Evolutionary conservation across 352 stramenopile genomes (phyloP).

Genomic region (Pythium utonaiense): DNA sequence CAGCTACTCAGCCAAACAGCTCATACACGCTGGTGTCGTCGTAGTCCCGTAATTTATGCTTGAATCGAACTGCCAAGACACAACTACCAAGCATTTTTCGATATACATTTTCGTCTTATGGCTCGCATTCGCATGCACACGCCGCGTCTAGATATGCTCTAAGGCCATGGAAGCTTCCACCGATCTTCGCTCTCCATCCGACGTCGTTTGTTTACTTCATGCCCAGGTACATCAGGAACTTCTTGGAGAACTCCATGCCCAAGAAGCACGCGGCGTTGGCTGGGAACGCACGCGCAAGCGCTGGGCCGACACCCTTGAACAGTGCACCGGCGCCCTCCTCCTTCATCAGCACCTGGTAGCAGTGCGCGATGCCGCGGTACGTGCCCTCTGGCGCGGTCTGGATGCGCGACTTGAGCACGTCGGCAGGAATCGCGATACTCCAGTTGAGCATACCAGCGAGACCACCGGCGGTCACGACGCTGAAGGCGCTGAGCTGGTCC

Average conservation of each 20-base stretch:
- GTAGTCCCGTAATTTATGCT: background rate
- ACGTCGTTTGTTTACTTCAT: slow-evolving; percentile 71
- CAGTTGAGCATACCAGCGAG: slow-evolving; percentile 95
- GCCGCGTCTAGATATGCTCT: slow-evolving; percentile 6
- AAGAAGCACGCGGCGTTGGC: slow-evolving; percentile 97
- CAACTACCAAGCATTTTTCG: background rate
- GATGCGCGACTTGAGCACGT: slow-evolving; percentile 96
- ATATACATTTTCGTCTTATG: background rate
- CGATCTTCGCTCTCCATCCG: background rate
- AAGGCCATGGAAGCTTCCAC: background rate
- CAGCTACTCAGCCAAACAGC: no score
- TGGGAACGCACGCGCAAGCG: slow-evolving; percentile 93
- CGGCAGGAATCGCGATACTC: slow-evolving; percentile 92
- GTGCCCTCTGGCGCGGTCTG: slow-evolving; percentile 95
- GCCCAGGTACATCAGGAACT: slow-evolving; percentile 69
- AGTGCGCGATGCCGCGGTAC: slow-evolving; percentile 91
- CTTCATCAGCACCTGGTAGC: slow-evolving; percentile 92
- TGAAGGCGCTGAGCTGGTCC: slow-evolving; percentile 82
- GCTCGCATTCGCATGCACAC: background rate
- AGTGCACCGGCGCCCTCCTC: slow-evolving; percentile 91
- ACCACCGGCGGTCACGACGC: slow-evolving; percentile 92
- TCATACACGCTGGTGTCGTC: background rate
- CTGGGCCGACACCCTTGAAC: slow-evolving; percentile 93
- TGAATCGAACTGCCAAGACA: background rate
- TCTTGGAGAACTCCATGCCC: slow-evolving; percentile 85